Evolutionary conservation across 1,284 basidiomycete genomes (phyloP).

Genomic region (Apiotrichum laibachii): DNA sequence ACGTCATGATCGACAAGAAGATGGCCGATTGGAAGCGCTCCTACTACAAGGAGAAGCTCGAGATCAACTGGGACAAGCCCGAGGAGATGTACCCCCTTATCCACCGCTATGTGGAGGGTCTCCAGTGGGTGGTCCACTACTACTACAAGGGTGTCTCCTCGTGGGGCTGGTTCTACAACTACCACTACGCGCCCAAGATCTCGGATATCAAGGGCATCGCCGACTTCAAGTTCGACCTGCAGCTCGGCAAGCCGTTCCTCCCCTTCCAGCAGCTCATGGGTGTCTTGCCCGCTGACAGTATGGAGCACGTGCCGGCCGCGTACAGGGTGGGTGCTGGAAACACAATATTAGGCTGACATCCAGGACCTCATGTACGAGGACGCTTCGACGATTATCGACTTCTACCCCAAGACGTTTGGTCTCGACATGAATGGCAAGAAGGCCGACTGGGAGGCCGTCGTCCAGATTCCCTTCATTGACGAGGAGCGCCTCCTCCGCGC

Average conservation of each 20-base stretch:
- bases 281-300: conserved; percentile 86
- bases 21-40: conserved; percentile 88
- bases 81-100: conserved; percentile 66
- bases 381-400: conserved; percentile 86
- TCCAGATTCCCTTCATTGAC: conserved; percentile 98
- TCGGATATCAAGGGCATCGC: conserved; percentile 78
- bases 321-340: conserved; percentile 61
- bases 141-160: conserved; percentile 96
- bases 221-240: conserved; percentile 78
- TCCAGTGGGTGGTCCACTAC: conserved; percentile 99
- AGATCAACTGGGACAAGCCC: conserved; percentile 66
- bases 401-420: conserved; percentile 89
- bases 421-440: conserved; percentile 97
- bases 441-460: conserved; percentile 96
- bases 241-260: conserved; percentile 82
- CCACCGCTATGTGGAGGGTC: conserved; percentile 83
- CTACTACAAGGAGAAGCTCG: conserved; percentile 90
- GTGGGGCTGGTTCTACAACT: conserved; percentile 99
- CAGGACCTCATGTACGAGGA: conserved; percentile 86
- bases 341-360: neutral
- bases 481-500: conserved; percentile 73
- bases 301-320: conserved; percentile 78
- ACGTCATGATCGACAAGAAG: conserved; percentile 70
- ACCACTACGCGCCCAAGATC: conserved; percentile 94
- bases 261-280: conserved; percentile 99